These are phyloP conservation scores for Tubosaeta brunneosetosa DNA, from an alignment of 768 basidiomycete genomes.

Conservation along the genomic window DNA sequence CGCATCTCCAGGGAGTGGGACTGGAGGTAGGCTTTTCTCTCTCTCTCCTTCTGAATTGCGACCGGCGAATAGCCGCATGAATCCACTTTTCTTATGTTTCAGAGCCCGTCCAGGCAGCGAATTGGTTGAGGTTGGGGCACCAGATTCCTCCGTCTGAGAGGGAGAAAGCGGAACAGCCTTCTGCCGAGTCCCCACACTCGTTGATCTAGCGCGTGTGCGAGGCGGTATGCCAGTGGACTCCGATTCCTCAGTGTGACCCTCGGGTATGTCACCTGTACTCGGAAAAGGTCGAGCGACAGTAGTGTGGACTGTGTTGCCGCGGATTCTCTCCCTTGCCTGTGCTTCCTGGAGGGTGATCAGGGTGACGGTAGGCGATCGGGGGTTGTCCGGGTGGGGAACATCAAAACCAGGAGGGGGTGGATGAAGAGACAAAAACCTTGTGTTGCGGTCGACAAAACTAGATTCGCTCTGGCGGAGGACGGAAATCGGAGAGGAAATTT, in stretches of 20 bases:
- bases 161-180: constrained; percentile 36
- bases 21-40: constrained; percentile 43
- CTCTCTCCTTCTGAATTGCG: constrained; percentile 31
- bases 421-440: constrained; percentile 31
- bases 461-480: constrained; percentile 30
- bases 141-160: constrained; percentile 38
- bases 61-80: constrained; percentile 71
- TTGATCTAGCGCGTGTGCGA: constrained; percentile 51
- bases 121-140: constrained; percentile 9
- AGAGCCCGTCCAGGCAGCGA: constrained; percentile 41
- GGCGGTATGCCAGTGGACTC: constrained; percentile 18
- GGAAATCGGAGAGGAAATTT: constrained; percentile 54
- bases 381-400: constrained; percentile 50
- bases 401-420: constrained; percentile 30
- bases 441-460: constrained; percentile 27
- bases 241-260: constrained; percentile 21
- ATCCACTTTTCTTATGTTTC: constrained; percentile 77
- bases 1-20: constrained; percentile 46
- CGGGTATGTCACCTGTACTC: constrained; percentile 28
- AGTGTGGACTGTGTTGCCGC: constrained; percentile 42
- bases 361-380: constrained; percentile 47
- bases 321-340: constrained; percentile 58
- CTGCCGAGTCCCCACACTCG: constrained; percentile 54
- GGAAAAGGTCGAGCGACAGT: constrained; percentile 31
- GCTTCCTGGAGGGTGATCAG: constrained; percentile 79